Evolutionary conservation across 75 land plant genomes (phyloP).

Genomic region (Pinus albicaulis): DNA sequence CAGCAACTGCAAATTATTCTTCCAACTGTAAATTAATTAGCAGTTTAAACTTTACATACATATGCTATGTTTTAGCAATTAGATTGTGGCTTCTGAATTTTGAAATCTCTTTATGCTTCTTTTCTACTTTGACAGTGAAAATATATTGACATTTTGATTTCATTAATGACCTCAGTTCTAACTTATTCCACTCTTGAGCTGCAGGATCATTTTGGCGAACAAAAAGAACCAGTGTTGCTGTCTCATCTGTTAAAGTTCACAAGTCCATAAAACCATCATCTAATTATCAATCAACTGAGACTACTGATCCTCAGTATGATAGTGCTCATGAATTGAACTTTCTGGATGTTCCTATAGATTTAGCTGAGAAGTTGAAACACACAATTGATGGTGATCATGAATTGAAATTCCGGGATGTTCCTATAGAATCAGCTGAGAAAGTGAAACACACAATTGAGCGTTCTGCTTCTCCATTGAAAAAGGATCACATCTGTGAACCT

Average conservation of each 20-base stretch:
- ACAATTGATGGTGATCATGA: not conserved
- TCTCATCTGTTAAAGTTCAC: constrained; percentile 1
- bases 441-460: not conserved
- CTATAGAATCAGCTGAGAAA: not conserved
- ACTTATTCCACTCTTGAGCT: not conserved
- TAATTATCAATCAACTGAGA: not conserved
- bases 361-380: not conserved
- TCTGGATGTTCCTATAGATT: constrained; percentile 1
- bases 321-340: not conserved
- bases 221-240: constrained; percentile 4
- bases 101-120: not conserved
- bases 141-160: not conserved
- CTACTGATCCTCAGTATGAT: not conserved
- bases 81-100: not conserved
- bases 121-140: not conserved
- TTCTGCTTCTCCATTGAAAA: constrained; percentile 9
- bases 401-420: not conserved
- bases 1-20: no score
- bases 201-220: constrained; percentile 9
- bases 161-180: not conserved
- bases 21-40: no score
- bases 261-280: constrained; percentile 3
- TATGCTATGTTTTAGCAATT: not conserved
- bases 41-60: not conserved
- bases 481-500: not conserved